These are phyloP conservation scores for Anaeromyces robustus DNA, from an alignment of 192 early-diverging fungal species.

Conservation along the genomic window DNA sequence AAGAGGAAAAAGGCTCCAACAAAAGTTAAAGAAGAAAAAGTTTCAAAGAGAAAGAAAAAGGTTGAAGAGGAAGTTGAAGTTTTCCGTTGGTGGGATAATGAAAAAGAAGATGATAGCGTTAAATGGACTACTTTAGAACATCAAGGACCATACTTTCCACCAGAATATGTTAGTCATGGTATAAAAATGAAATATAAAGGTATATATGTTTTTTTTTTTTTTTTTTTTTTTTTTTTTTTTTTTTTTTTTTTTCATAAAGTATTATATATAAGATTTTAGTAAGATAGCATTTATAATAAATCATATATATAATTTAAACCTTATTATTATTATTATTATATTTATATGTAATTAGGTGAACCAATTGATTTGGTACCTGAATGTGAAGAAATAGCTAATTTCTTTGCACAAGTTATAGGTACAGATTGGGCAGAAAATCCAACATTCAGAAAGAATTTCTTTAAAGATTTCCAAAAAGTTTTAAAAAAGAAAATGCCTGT, in stretches of 20 bases:
- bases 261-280: too few relatives aligned
- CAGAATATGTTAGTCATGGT: constrained; percentile 75
- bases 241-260: too few relatives aligned
- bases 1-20: neutral
- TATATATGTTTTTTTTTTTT: too few relatives aligned
- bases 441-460: constrained; percentile 83
- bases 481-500: constrained; percentile 43
- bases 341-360: constrained; percentile 15
- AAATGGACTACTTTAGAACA: constrained; percentile 85
- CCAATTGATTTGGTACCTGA: constrained; percentile 40
- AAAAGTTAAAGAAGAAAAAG: constrained; percentile 1
- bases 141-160: constrained; percentile 78
- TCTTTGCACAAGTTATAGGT: constrained; percentile 74
- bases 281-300: too few relatives aligned
- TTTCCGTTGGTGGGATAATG: constrained; percentile 4
- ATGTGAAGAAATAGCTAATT: constrained; percentile 87
- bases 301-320: too few relatives aligned
- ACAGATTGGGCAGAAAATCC: constrained; percentile 72
- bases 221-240: too few relatives aligned
- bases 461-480: constrained; percentile 64
- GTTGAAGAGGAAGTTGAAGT: constrained; percentile 27
- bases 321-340: too few relatives aligned
- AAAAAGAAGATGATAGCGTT: constrained; percentile 27
- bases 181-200: constrained; percentile 79
- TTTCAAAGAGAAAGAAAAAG: constrained; percentile 1